phyloP scores from a whole-genome alignment of 2,329 filamentous ascomycete species.

The Fusarium newnesense region DNA sequence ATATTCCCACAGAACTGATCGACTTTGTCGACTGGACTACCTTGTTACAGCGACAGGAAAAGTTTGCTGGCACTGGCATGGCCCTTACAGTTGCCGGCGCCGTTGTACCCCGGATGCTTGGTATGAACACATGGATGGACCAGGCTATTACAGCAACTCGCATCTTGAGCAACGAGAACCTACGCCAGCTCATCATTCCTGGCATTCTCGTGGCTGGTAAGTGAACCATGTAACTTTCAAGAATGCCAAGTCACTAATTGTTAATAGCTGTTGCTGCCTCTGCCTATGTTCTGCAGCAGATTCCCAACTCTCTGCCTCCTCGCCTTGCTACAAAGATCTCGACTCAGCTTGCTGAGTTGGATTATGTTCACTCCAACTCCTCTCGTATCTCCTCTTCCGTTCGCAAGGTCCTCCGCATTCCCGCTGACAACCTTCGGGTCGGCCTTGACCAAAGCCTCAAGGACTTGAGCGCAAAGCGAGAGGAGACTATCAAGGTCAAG shows the following conservation, averaged over 20 bases:
- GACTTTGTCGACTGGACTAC: conserved; percentile 93
- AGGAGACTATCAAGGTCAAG: conserved; percentile 84
- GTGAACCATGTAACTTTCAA: conserved; percentile 43
- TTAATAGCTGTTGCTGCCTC: conserved; percentile 75
- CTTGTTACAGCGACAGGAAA: conserved; percentile 90
- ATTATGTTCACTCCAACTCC: conserved; percentile 93
- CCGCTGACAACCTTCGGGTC: conserved; percentile 85
- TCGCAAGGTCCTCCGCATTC: conserved; percentile 87
- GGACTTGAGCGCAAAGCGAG: conserved; percentile 79
- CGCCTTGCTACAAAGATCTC: conserved; percentile 88
- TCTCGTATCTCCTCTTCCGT: conserved; percentile 85
- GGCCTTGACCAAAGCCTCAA: conserved; percentile 87
- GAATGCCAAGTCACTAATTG: conserved; percentile 8
- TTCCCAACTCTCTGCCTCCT: conserved; percentile 87
- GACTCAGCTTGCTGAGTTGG: conserved; percentile 79
- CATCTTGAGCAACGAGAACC: conserved; percentile 81
- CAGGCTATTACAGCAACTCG: conserved; percentile 84
- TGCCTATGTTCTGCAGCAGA: conserved; percentile 85
- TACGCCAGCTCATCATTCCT: conserved; percentile 83
- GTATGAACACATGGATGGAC: conserved; percentile 89
- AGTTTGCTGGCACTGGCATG: conserved; percentile 93
- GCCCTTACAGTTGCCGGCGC: conserved; percentile 91
- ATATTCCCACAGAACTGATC: conserved; percentile 86
- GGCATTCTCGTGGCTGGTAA: conserved; percentile 82
- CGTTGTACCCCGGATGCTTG: conserved; percentile 82